Evolutionary conservation across 2,329 filamentous ascomycete genomes (phyloP), one percentile per base, ranked within the genome.

Genomic region (Furcasterigmium sp.): DNA sequence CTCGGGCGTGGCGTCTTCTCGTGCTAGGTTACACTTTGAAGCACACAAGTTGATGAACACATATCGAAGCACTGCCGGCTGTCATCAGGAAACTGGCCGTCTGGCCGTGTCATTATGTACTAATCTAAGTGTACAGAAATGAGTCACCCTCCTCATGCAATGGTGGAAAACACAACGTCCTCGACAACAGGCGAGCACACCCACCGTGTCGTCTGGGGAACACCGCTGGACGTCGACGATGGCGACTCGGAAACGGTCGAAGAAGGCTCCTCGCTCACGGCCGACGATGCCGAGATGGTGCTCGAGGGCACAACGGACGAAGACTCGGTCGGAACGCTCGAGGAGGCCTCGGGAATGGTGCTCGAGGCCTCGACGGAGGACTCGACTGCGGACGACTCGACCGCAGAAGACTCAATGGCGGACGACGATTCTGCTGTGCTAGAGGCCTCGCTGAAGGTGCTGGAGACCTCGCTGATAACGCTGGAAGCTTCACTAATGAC

Each of bases 401-500:
- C n/a, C n/a, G n/a, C n/a, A n/a, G n/a, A n/a, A n/a, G 23, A 5
- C 2, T 25, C 23, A 15, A 29, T 36, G 19, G 40, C 34, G 8
- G 41, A 30, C 15, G 13, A 13, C 4, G 36, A n/a, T 3, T 26
- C 14, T 8, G 32, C 17, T 8, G 39, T 37, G 3, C 17, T 7
- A 15, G 37, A 18, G 40, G 39, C 23, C n/a, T n/a, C n/a, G 14
- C 45, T 44, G 6, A 36, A 42, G 17, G 43, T 43, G 28, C 18
- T 45, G n/a, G 44, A 39, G 11, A 29, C 45, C 3, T 40, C 32
- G 3, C 46, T 39, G 4, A 35, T 9, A 18, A 17, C 8, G 32
- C 32, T 35, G n/a, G 32, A 35, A 3, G 32, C n/a, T 17, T 35
- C n/a, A 11, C 32, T 15, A 18, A 17, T 3, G 32, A 35, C 8